Conservation (phyloP, 1,139 yeast genomes). For the Yarrowia galli region DNA sequence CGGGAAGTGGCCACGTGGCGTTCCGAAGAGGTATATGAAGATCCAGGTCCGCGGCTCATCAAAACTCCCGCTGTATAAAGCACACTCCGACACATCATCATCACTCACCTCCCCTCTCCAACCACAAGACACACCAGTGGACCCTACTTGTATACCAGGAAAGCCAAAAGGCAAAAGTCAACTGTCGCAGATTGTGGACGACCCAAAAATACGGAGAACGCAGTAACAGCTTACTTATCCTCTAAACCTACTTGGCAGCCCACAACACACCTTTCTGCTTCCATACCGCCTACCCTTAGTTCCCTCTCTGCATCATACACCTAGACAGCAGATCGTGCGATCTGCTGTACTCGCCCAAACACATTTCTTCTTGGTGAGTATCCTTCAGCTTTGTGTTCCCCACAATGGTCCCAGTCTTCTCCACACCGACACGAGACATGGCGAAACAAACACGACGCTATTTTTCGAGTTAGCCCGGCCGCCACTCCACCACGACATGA, state of each 20-base stretch:
- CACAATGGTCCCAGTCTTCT: not conserved
- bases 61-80: no score
- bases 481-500: conserved; percentile 7
- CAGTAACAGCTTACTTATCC: conserved; percentile 13
- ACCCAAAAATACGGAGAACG: conserved; percentile 20
- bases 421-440: not conserved
- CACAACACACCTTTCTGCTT: not conserved
- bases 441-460: conserved; percentile 1
- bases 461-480: conserved; percentile 1
- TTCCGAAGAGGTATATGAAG: no score
- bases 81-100: no score
- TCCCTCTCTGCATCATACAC: conserved; percentile 7
- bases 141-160: not conserved
- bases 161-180: conserved; percentile 17
- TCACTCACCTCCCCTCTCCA: no score
- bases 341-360: conserved; percentile 22
- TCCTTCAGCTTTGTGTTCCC: not conserved
- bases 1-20: not conserved
- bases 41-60: no score
- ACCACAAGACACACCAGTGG: not conserved
- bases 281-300: conserved; percentile 5
- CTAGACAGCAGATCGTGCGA: conserved; percentile 29
- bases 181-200: conserved; percentile 22
- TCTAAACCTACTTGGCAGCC: conserved; percentile 24
- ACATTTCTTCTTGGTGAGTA: conserved; percentile 9